Conservation (phyloP, 2,329 filamentous ascomycete genomes). For the Knufia petricola region DNA sequence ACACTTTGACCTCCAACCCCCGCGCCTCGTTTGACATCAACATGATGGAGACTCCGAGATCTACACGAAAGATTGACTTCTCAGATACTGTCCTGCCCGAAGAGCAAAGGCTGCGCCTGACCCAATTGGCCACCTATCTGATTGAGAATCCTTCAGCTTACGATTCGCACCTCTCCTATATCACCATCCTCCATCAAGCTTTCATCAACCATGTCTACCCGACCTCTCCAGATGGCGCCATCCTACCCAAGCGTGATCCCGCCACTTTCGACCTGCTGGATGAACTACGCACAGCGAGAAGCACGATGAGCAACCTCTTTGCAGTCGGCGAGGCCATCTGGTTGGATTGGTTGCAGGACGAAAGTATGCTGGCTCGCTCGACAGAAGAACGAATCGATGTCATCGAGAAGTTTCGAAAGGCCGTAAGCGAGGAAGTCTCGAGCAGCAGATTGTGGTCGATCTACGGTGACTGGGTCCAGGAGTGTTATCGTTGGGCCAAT, state of each 20-base stretch:
- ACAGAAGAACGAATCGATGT: constrained; percentile 49
- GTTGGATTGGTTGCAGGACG: constrained; percentile 55
- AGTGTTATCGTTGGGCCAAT: constrained; percentile 45
- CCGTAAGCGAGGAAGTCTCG: constrained; percentile 51
- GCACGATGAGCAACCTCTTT: constrained; percentile 53
- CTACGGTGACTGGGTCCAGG: constrained; percentile 52
- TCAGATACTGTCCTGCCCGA: constrained; percentile 33
- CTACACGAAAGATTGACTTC: constrained; percentile 33
- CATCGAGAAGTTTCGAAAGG: constrained; percentile 50
- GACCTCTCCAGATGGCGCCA: constrained; percentile 31
- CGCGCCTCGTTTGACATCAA: constrained; percentile 37
- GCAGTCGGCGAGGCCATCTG: constrained; percentile 55
- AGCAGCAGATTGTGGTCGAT: constrained; percentile 53
- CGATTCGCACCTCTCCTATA: constrained; percentile 38
- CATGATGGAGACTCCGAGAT: constrained; percentile 35
- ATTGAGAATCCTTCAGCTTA: constrained; percentile 39
- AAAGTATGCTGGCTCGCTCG: constrained; percentile 46
- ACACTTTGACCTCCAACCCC: constrained; percentile 21
- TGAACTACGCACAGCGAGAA: constrained; percentile 40
- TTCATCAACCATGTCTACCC: constrained; percentile 40
- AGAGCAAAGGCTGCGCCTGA: constrained; percentile 33
- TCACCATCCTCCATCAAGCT: constrained; percentile 38
- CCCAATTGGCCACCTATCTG: constrained; percentile 33
- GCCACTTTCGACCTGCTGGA: constrained; percentile 37
- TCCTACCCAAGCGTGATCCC: constrained; percentile 31